Conservation (phyloP, 2,329 filamentous ascomycete genomes). For the Fusarium tanahbumbuense region DNA sequence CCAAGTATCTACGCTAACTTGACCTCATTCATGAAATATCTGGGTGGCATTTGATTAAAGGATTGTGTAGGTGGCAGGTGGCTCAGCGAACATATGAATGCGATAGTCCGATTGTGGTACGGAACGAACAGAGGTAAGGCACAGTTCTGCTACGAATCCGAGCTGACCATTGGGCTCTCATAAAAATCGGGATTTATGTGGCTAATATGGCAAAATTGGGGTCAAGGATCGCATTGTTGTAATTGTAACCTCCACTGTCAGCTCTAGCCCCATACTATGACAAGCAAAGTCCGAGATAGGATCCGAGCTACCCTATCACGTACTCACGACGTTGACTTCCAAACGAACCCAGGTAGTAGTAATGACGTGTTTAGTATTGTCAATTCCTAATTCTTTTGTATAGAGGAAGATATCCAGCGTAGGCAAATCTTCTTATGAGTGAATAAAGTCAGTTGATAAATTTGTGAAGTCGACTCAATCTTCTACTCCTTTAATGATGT, state of each 20-base stretch:
- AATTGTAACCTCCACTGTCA: not conserved
- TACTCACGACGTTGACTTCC: not conserved
- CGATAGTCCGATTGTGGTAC: not conserved
- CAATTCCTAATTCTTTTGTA: not conserved
- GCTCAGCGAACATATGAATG: not conserved
- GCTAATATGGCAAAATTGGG: not conserved
- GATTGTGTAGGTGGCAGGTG: not conserved
- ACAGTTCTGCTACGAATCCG: not conserved
- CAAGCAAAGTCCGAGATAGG: conserved; percentile 10
- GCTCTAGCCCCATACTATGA: not conserved
- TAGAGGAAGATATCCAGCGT: too few relatives aligned
- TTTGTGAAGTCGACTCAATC: not conserved
- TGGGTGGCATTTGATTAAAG: not conserved
- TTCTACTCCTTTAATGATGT: conserved; percentile 61
- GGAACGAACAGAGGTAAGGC: not conserved
- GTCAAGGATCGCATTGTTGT: not conserved
- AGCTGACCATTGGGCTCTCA: not conserved
- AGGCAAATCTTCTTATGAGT: not conserved
- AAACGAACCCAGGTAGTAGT: not conserved
- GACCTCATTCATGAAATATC: not conserved
- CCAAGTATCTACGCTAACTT: not conserved
- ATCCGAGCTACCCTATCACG: conserved; percentile 10
- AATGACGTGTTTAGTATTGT: not conserved
- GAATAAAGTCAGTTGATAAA: not conserved
- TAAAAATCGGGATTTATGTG: not conserved